Percentiles rank a stretch among this genome's conserved stretches.
These are phyloP conservation scores for Stachybotrys chartarum DNA, from an alignment of 2,329 filamentous ascomycete species.

Conservation along the genomic window DNA sequence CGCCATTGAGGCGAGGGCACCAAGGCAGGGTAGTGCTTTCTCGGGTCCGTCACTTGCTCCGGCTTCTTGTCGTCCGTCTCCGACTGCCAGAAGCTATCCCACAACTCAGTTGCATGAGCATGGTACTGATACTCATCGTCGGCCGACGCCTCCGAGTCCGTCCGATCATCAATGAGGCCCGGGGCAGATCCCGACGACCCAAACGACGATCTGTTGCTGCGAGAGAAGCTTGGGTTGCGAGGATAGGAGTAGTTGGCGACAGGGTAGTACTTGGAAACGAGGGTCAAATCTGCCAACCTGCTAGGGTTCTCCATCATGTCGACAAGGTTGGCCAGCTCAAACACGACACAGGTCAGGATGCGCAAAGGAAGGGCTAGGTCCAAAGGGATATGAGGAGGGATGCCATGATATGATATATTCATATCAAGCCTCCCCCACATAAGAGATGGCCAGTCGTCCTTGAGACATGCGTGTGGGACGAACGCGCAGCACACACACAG, in stretches of 20 bases:
- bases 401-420: not conserved
- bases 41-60: constrained; percentile 8
- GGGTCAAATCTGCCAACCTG: constrained; percentile 28
- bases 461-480: constrained; percentile 1
- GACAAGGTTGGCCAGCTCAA: not conserved
- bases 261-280: constrained; percentile 31
- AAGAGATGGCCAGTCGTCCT: not conserved
- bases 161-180: constrained; percentile 42
- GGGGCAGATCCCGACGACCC: constrained; percentile 39
- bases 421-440: not conserved
- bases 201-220: constrained; percentile 32
- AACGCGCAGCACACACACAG: not conserved
- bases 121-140: constrained; percentile 46
- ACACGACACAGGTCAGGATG: not conserved
- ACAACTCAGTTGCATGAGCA: constrained; percentile 35
- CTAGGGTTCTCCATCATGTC: constrained; percentile 27
- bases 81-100: constrained; percentile 43
- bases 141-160: constrained; percentile 41
- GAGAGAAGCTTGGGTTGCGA: constrained; percentile 15
- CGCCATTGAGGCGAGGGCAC: constrained; percentile 20
- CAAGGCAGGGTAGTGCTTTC: constrained; percentile 23
- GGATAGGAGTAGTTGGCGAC: constrained; percentile 35
- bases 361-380: not conserved
- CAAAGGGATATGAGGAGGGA: constrained; percentile 1
- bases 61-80: constrained; percentile 7